Percentiles rank a stretch among this genome's conserved stretches.
Conservation (phyloP, 2,329 filamentous ascomycete species). For the Celoporthe dispersa region DNA sequence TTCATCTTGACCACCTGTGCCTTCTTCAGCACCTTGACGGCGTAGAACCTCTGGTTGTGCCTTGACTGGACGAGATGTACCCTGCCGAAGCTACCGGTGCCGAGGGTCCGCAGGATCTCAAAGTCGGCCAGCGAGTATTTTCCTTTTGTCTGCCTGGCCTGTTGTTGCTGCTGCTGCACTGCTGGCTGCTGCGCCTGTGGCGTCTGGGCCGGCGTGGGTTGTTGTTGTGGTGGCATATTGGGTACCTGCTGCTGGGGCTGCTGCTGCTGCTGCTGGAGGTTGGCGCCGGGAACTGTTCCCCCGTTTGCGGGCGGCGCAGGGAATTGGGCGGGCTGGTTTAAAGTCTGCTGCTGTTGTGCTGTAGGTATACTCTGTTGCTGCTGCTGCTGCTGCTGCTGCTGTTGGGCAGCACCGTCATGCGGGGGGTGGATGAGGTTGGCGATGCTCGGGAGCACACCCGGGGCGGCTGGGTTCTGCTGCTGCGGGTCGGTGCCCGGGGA, state of each 20-base stretch:
- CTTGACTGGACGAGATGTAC: constrained; percentile 97
- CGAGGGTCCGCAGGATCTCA: constrained; percentile 84
- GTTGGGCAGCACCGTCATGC: constrained; percentile 48
- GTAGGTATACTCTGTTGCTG: constrained; percentile 25
- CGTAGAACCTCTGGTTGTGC: constrained; percentile 98
- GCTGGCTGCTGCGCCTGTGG: constrained; percentile 31
- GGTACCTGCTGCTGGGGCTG: constrained; percentile 18
- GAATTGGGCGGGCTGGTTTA: constrained; percentile 31
- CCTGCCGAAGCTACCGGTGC: constrained; percentile 94
- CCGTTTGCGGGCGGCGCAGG: constrained; percentile 36
- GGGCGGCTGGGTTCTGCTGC: constrained; percentile 55
- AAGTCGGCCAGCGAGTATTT: constrained; percentile 97
- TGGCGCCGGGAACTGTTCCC: constrained; percentile 30
- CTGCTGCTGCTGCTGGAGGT: constrained; percentile 1
- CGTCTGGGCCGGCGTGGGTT: constrained; percentile 35
- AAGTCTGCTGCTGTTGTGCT: constrained; percentile 30
- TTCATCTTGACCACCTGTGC: constrained; percentile 99
- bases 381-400: constrained; percentile 37
- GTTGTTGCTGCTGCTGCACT: constrained; percentile 39
- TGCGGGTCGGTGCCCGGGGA: constrained; percentile 59
- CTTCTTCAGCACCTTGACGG: constrained; percentile 98
- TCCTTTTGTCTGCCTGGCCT: constrained; percentile 80
- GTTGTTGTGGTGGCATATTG: constrained; percentile 37
- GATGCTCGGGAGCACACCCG: constrained; percentile 63
- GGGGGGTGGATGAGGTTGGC: constrained; percentile 78